Base-by-base conservation (phyloP, 163 green algal species). In the Prototheca wickerhamii region DNA sequence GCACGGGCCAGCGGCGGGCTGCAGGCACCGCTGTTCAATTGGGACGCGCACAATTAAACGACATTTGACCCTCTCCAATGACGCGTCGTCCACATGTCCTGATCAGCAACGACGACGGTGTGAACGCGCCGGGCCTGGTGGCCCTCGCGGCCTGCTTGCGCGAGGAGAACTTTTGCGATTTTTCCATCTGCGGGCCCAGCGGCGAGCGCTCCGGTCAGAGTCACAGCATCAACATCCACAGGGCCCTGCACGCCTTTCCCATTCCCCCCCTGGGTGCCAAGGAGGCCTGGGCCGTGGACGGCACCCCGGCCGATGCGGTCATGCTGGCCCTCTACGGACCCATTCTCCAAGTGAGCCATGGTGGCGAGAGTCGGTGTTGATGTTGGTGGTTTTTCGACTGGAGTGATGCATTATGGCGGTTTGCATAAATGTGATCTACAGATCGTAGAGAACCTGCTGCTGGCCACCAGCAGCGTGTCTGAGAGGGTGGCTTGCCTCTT, bases 291-390 rank as follows among this genome's bases (percentile, higher is more conserved):
- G 68, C 68, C 0, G 68, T 74, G 28, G 82, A 89, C 51, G 85
- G 83, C 60, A 85, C 73, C 0, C 82, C 83, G 17, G 68, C 68
- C 25, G 70, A 76, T 54, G 56, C 63, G 10, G 76, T 89, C 21
- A 91, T 91, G 82, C 59, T 91, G 15, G 85, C 82, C 3, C 56
- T 91, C 29, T 68, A 83, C 63, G 73, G 69, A 35, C 70, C 79
- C 0, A 63, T 91, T 6, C 71, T 89, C n/a, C 42, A 76, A 59
- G 69, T 81, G 30, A 30, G 50, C 2, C 29, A 17, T n/a, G 32
- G 18, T 58, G 26, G 30, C 12, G 40, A 23, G 40, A 23, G 15
- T 10, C 12, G 40, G 40, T 49, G 40, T 49, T 10, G 49, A 15
- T 32, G 30, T n/a, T 5, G 4, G 18, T 57, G 50, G 15, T n/a